Evolutionary conservation across 768 basidiomycete genomes (phyloP).

Genomic region (Auriculariales sp.): DNA sequence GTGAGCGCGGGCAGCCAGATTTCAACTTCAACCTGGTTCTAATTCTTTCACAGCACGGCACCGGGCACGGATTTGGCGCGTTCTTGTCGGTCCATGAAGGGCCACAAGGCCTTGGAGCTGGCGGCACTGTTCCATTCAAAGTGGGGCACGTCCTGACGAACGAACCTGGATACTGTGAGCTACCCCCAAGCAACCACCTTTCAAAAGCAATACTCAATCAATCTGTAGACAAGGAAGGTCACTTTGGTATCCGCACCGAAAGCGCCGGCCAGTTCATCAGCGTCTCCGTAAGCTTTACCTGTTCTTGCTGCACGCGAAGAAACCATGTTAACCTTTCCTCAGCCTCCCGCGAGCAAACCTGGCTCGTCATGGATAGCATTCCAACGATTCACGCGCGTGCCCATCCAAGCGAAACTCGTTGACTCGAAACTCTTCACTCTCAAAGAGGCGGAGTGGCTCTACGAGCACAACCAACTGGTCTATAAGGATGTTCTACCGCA

Average conservation of each 20-base stretch:
- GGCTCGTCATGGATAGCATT: conserved; percentile 78
- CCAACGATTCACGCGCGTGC: conserved; percentile 85
- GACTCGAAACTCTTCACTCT: conserved; percentile 71
- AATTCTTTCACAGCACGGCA: conserved; percentile 51
- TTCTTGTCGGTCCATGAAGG: conserved; percentile 73
- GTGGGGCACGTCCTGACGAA: conserved; percentile 90
- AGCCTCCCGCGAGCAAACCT: conserved; percentile 17
- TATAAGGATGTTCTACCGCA: conserved; percentile 46
- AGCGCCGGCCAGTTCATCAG: conserved; percentile 65
- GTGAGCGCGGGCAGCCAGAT: no score
- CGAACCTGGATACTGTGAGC: conserved; percentile 83
- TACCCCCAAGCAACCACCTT: conserved; percentile 10
- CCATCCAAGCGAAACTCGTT: conserved; percentile 84
- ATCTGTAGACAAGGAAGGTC: conserved; percentile 48
- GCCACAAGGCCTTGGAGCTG: no score
- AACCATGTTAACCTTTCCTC: neutral
- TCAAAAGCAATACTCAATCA: conserved; percentile 8
- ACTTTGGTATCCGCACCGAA: conserved; percentile 89
- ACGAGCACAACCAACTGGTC: conserved; percentile 74
- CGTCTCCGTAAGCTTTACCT: conserved; percentile 31
- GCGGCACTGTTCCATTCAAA: conserved; percentile 47
- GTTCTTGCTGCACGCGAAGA: conserved; percentile 6
- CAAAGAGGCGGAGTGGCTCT: conserved; percentile 79
- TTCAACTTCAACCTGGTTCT: neutral
- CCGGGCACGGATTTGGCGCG: conserved; percentile 80